Percentiles rank a stretch among this genome's conserved stretches.
Evolutionary conservation across 768 basidiomycete species (phyloP).

Genomic region (Phlebiopsis gigantea): DNA sequence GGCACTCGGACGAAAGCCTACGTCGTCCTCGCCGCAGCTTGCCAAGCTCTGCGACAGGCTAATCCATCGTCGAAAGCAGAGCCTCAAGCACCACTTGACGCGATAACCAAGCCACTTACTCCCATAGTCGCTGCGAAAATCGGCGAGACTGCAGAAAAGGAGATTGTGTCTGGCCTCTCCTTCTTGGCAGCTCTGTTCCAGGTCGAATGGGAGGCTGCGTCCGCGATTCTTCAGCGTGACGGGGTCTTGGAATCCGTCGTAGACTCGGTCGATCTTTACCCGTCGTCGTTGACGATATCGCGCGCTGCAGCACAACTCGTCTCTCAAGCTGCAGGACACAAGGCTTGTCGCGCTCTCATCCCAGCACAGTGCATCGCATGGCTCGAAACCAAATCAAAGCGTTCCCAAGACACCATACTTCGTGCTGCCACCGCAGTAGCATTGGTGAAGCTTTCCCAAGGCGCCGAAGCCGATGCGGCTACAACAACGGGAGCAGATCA

Average conservation of each 20-base stretch:
- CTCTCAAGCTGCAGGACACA: slow-evolving; percentile 72
- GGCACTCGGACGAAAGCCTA: slow-evolving; percentile 60
- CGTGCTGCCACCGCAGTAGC: slow-evolving; percentile 67
- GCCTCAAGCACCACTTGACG: slow-evolving; percentile 42
- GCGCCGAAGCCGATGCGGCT: slow-evolving; percentile 41
- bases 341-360: slow-evolving; percentile 60
- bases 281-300: slow-evolving; percentile 42
- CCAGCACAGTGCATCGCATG: slow-evolving; percentile 48
- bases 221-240: slow-evolving; percentile 58
- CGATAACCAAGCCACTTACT: slow-evolving; percentile 46
- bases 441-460: slow-evolving; percentile 71
- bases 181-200: slow-evolving; percentile 81
- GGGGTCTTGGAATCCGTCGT: slow-evolving; percentile 58
- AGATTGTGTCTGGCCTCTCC: slow-evolving; percentile 49
- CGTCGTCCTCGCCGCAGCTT: slow-evolving; percentile 61
- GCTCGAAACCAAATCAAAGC: slow-evolving; percentile 50
- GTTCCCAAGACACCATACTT: slow-evolving; percentile 38
- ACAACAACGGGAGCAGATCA: slow-evolving; percentile 21
- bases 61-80: slow-evolving; percentile 32
- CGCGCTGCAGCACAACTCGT: slow-evolving; percentile 68
- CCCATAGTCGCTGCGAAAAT: slow-evolving; percentile 45
- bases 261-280: slow-evolving; percentile 65
- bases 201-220: slow-evolving; percentile 67
- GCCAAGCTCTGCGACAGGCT: slow-evolving; percentile 48
- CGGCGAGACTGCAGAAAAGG: slow-evolving; percentile 48